Percentiles rank a stretch among this genome's conserved stretches.
These are phyloP conservation scores for Lasiosphaeriaceae sp. DNA, from an alignment of 495 filamentous ascomycete genomes.

Conservation along the genomic window DNA sequence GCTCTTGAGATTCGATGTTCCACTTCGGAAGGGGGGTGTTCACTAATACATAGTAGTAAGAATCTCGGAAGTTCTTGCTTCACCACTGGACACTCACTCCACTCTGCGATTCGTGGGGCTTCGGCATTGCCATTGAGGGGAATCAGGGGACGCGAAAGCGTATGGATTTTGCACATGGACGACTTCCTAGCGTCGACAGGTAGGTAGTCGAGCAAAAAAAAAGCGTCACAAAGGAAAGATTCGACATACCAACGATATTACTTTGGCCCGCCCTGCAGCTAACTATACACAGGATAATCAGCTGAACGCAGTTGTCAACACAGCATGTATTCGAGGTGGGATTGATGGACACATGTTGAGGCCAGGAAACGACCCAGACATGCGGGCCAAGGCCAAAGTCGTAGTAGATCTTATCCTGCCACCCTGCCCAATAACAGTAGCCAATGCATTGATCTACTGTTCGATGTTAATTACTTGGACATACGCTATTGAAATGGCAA, in stretches of 20 bases:
- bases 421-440: constrained; percentile 20
- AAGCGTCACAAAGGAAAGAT: too few relatives aligned
- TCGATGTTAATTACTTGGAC: constrained; percentile 13
- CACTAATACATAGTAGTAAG: too few relatives aligned
- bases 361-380: constrained; percentile 6
- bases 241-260: too few relatives aligned
- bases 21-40: background rate
- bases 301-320: too few relatives aligned
- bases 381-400: constrained; percentile 6
- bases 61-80: too few relatives aligned
- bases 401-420: constrained; percentile 25
- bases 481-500: constrained; percentile 7
- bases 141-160: too few relatives aligned
- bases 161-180: too few relatives aligned
- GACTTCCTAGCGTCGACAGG: too few relatives aligned
- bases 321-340: too few relatives aligned
- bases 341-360: background rate
- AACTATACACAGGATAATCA: too few relatives aligned
- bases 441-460: constrained; percentile 10
- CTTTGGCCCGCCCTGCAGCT: too few relatives aligned
- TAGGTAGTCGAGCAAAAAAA: too few relatives aligned
- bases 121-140: background rate
- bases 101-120: background rate
- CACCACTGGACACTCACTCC: background rate
- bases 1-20: background rate